Percentiles rank a stretch among this genome's conserved stretches.
Conservation (phyloP, 371 early-diverging fungal species). For the Mucor velutinosus region DNA sequence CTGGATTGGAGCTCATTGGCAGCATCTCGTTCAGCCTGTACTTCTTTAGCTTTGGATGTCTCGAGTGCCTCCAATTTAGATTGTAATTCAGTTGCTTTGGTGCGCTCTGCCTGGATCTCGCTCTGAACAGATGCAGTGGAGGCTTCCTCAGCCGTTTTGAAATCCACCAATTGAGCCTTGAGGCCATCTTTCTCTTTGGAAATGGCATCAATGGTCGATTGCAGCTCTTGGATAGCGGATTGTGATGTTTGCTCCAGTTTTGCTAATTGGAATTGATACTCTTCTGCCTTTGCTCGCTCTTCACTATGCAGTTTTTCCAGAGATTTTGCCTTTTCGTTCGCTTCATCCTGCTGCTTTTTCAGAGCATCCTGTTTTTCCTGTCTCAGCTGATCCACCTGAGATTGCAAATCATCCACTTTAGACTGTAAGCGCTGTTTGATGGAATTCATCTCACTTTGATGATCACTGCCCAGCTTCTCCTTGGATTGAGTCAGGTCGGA, state of each 20-base stretch:
- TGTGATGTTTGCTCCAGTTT: neutral
- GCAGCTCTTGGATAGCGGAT: neutral
- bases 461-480: neutral
- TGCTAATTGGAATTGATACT: neutral
- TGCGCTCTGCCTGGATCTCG: slow-evolving; percentile 7
- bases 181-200: neutral
- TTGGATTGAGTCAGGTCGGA: neutral
- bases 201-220: neutral
- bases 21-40: neutral
- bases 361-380: neutral
- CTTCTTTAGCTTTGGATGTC: neutral
- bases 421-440: neutral
- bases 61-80: neutral
- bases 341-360: neutral
- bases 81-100: neutral
- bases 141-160: neutral
- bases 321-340: neutral
- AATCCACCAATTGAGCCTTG: neutral
- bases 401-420: slow-evolving; percentile 1
- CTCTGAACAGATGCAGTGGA: neutral
- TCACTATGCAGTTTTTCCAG: neutral
- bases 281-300: neutral
- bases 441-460: neutral
- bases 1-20: neutral
- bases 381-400: neutral